Conservation (phyloP, 495 filamentous ascomycete species). For the Trichoderma reesei region DNA sequence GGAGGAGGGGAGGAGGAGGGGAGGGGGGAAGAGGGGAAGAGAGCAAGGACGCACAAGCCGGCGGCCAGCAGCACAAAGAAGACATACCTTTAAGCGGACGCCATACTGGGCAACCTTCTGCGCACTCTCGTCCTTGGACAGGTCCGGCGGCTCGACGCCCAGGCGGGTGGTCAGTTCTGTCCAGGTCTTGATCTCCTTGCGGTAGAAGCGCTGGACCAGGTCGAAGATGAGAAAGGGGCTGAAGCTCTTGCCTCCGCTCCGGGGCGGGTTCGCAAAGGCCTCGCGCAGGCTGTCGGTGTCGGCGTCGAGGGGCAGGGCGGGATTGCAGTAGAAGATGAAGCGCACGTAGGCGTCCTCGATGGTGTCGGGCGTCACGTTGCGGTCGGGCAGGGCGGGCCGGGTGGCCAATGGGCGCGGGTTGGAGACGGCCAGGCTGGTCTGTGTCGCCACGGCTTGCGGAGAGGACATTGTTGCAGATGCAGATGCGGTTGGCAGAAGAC, state of each 20-base stretch:
- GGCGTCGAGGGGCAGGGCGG: conserved; percentile 57
- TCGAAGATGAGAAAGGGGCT: conserved; percentile 73
- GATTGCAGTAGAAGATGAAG: conserved; percentile 91
- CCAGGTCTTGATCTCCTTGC: conserved; percentile 94
- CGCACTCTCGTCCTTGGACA: conserved; percentile 80
- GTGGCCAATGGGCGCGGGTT: neutral
- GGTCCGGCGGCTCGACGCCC: conserved; percentile 79
- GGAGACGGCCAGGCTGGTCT: neutral
- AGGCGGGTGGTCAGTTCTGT: conserved; percentile 80
- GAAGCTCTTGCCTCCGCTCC: conserved; percentile 88
- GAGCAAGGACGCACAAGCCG: neutral
- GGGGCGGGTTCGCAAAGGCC: conserved; percentile 74
- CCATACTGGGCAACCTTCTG: conserved; percentile 98
- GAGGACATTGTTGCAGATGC: neutral
- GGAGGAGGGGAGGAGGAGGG: neutral
- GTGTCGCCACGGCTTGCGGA: conserved; percentile 5
- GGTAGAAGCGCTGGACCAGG: conserved; percentile 72
- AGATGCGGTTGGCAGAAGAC: too few relatives aligned
- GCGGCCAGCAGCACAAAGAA: neutral
- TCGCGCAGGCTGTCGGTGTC: conserved; percentile 67
- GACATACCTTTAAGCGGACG: conserved; percentile 80
- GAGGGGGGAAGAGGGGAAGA: neutral
- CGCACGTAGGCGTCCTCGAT: conserved; percentile 80
- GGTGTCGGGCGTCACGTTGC: conserved; percentile 57
- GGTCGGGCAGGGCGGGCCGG: conserved; percentile 48